Evolutionary conservation across 2,329 filamentous ascomycete genomes (phyloP).

Genomic region (Stemphylium lycopersici): DNA sequence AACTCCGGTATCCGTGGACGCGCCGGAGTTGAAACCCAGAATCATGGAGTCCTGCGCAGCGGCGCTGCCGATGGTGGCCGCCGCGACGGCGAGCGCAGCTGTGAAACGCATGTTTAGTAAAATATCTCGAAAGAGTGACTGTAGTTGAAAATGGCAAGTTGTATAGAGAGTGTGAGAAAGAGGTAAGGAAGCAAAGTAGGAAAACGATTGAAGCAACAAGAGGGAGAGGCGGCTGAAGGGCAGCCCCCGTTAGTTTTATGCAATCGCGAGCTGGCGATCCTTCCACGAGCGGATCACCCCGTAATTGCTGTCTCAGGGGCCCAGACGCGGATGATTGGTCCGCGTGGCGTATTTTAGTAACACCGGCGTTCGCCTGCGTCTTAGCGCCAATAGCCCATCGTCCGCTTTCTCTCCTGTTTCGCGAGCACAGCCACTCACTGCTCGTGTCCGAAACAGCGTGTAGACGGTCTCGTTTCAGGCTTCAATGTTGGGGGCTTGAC

Average conservation of each 20-base stretch:
- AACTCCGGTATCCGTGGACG: conserved; percentile 34
- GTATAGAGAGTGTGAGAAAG: conserved; percentile 6
- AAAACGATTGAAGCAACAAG: not conserved
- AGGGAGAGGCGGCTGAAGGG: not conserved
- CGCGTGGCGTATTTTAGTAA: not conserved
- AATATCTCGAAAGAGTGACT: conserved; percentile 19
- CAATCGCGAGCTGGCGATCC: conserved; percentile 13
- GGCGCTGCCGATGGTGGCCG: conserved; percentile 27
- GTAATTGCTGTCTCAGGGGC: conserved; percentile 10
- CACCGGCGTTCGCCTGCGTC: conserved; percentile 1
- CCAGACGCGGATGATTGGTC: conserved; percentile 6
- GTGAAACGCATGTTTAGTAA: conserved; percentile 28
- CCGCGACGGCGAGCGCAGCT: conserved; percentile 29
- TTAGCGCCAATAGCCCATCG: conserved; percentile 6
- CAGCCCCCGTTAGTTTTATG: conserved; percentile 11
- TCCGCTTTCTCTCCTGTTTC: not conserved
- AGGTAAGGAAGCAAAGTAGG: not conserved
- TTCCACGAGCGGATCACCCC: conserved; percentile 13
- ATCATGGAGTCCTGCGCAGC: conserved; percentile 32
- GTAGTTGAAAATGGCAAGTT: conserved; percentile 4
- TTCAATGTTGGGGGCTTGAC: too few species aligned
- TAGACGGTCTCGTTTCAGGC: not conserved
- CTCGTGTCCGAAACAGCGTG: conserved; percentile 13
- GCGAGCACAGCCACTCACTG: not conserved
- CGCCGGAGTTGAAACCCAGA: conserved; percentile 45